Evolutionary conservation across 2,329 filamentous ascomycete genomes (phyloP).

Genomic region (Alternaria triticina): DNA sequence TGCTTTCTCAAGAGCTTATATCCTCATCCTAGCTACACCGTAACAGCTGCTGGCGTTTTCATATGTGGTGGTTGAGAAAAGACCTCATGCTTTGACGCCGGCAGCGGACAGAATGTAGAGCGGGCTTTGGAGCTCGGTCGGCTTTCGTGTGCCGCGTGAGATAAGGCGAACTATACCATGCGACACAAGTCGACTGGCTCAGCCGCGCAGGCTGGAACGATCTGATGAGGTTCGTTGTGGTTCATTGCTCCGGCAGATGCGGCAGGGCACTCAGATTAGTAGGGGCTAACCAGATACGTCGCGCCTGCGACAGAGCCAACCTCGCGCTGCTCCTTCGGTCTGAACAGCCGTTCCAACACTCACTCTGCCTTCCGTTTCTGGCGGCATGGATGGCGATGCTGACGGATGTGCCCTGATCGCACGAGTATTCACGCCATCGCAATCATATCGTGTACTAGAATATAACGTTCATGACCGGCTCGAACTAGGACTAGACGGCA

Average conservation of each 20-base stretch:
- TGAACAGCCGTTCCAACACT: neutral
- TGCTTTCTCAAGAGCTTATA: neutral
- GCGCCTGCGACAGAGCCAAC: too few species aligned
- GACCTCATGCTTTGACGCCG: neutral
- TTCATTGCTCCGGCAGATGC: neutral
- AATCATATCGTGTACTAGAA: neutral
- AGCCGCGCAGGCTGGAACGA: neutral
- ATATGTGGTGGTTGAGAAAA: neutral
- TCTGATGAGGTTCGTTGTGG: neutral
- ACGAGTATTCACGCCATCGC: neutral
- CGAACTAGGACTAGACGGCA: fast-evolving
- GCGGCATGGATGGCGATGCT: neutral
- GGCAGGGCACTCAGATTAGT: too few species aligned
- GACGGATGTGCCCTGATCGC: neutral
- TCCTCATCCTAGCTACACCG: neutral
- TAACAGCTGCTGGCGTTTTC: too few species aligned
- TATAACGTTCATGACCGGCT: neutral
- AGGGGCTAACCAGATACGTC: neutral
- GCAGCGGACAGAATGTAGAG: neutral
- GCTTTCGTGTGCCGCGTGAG: neutral
- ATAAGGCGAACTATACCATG: neutral
- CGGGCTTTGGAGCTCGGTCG: neutral
- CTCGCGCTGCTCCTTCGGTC: neutral
- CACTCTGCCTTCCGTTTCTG: neutral
- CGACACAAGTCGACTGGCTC: neutral